Base-by-base conservation (phyloP, 805 yeast species). In the Barnettozyma wickerhamii region DNA sequence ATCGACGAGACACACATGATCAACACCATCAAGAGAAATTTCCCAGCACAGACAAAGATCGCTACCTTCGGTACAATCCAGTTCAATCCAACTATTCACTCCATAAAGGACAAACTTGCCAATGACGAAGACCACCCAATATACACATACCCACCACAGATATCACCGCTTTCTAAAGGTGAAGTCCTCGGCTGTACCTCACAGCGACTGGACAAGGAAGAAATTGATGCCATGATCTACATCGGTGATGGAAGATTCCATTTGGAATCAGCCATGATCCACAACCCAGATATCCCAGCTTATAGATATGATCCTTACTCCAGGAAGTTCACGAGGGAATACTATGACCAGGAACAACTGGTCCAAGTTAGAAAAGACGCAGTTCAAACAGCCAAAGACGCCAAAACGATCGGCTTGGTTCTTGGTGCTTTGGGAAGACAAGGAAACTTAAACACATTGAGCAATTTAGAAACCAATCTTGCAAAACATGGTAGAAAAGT, bases 241-340 rank as follows among this genome's bases (percentile, higher is more conserved):
- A 71, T 93, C 18, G 99, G 99, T 26, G 99, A 93, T 63, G 99
- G 99, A 12, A 67, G 99, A 37, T 93, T 93, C 65, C 99, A 93
- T 62, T 67, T 93, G 33, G 99, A 93, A 59, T 79, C 91, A 38
- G 88, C 97, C 6, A 91, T 93, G 98, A 93, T 93, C 41, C 98
- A 90, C 62, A 93, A 93, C 58, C 99, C 99, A 0, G 77, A 77
- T 5, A 74, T 91, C 14, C 95, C 95, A 0, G 98, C 98, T 0
- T 93, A 70, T 62, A 77, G 96, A 53, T 93, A 93, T 59, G 99
- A 93, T 58, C 99, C 99, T 10, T 93, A 93, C 59, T 84, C 89
- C 14, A 72, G 95, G 47, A 89, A 85, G 57, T 88, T 93, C 63
- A 90, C 99, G 1, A 65, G 83, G 34, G 99, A 93, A 60, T 75